phyloP scores from a whole-genome alignment of 345 rosid genomes.

The Eucalyptus leucophloia region DNA sequence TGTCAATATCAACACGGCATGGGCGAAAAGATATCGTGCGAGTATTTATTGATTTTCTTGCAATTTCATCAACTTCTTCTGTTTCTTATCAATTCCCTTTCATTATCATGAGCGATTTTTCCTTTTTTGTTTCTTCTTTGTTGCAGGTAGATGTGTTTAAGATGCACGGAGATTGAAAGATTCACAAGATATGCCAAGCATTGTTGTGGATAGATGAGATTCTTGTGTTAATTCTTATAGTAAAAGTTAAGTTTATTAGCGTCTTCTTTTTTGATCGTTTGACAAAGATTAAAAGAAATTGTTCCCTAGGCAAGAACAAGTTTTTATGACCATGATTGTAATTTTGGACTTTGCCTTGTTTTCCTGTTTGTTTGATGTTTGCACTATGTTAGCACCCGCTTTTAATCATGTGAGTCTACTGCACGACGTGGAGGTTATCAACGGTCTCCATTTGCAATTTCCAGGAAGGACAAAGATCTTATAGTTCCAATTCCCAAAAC shows the following conservation, averaged over 20 bases:
- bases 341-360: not conserved
- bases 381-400: not conserved
- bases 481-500: not conserved
- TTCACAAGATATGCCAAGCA: not conserved
- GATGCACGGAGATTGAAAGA: not conserved
- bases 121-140: not conserved
- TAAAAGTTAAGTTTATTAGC: not conserved
- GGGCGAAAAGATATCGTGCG: fast-evolving
- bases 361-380: not conserved
- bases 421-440: not conserved
- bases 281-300: not conserved
- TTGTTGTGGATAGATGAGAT: not conserved
- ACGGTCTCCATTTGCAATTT: not conserved
- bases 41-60: not conserved
- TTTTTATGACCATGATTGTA: not conserved
- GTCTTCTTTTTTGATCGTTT: not conserved
- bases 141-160: not conserved
- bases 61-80: not conserved
- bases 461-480: not conserved
- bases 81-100: not conserved
- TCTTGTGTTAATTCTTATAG: not conserved
- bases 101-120: not conserved
- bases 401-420: not conserved
- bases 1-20: not conserved
- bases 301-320: not conserved